phyloP scores from a whole-genome alignment of 805 yeast genomes.

The Candida coleopterorum region DNA sequence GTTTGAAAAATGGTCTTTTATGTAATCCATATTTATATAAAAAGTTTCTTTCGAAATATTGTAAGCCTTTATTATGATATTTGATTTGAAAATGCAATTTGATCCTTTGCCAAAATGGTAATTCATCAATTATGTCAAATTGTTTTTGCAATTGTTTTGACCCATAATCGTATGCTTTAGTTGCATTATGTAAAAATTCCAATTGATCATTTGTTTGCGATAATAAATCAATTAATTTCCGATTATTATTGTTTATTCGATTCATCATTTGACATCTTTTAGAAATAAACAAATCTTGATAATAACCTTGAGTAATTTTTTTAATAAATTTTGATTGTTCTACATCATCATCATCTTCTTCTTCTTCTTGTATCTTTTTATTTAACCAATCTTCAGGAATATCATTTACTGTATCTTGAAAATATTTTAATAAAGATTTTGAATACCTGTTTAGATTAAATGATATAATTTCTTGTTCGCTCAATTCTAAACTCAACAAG shows the following conservation, averaged over 20 bases:
- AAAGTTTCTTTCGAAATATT: conserved; percentile 52
- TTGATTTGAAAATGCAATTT: conserved; percentile 26
- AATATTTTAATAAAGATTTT: conserved; percentile 34
- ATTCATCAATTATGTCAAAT: conserved; percentile 25
- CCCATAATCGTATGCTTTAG: conserved; percentile 25
- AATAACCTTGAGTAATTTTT: conserved; percentile 17
- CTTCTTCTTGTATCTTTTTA: conserved; percentile 12
- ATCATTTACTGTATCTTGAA: conserved; percentile 20
- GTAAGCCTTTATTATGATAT: conserved; percentile 32
- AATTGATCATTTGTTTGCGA: conserved; percentile 18
- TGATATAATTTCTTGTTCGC: conserved; percentile 54
- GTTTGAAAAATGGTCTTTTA: conserved; percentile 58
- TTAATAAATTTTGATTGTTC: conserved; percentile 14
- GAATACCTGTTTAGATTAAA: conserved; percentile 47
- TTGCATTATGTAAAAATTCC: conserved; percentile 14
- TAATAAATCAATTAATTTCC: conserved; percentile 22
- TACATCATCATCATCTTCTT: conserved; percentile 9
- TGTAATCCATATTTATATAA: conserved; percentile 42
- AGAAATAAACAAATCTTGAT: conserved; percentile 5
- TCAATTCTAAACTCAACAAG: conserved; percentile 45
- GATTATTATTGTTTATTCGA: conserved; percentile 11
- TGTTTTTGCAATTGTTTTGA: conserved; percentile 24
- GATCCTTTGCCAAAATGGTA: conserved; percentile 33
- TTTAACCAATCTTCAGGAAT: conserved; percentile 34
- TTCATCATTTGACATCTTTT: conserved; percentile 5